phyloP scores from a whole-genome alignment of 352 stramenopile species.

The Globisporangium recalcitrans region DNA sequence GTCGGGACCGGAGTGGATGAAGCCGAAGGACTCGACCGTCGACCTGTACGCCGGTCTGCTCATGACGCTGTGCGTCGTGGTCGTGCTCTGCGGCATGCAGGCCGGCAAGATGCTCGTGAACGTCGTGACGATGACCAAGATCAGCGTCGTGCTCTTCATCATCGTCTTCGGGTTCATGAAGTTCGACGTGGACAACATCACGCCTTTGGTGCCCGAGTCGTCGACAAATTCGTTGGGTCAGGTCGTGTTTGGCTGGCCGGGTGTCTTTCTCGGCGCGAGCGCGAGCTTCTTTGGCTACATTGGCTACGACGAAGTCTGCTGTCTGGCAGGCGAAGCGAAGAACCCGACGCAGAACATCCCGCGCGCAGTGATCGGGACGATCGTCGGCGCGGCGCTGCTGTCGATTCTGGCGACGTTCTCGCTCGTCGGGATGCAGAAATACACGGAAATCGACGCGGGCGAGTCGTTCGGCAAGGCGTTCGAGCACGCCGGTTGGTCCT shows the following conservation, averaged over 20 bases:
- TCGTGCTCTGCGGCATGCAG: constrained; percentile 85
- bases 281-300: constrained; percentile 96
- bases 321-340: constrained; percentile 86
- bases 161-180: constrained; percentile 82
- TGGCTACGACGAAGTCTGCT: constrained; percentile 96
- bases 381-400: constrained; percentile 76
- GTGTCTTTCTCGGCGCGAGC: constrained; percentile 86
- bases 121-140: constrained; percentile 88
- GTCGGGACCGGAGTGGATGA: constrained; percentile 54
- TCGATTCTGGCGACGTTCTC: constrained; percentile 87
- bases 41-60: constrained; percentile 79
- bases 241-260: constrained; percentile 59
- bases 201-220: constrained; percentile 71
- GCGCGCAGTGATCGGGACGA: constrained; percentile 84
- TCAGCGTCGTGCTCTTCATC: constrained; percentile 91
- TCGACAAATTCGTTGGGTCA: constrained; percentile 25
- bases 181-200: constrained; percentile 79
- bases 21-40: constrained; percentile 47
- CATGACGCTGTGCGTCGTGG: constrained; percentile 49
- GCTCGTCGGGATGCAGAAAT: constrained; percentile 91
- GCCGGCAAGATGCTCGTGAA: constrained; percentile 88
- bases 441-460: constrained; percentile 68
- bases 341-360: constrained; percentile 86
- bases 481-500: constrained; percentile 45
- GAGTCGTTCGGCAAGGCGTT: constrained; percentile 78